These are phyloP conservation scores for Solanum microdontum DNA, from an alignment of 257 asterid species.

Conservation along the genomic window DNA sequence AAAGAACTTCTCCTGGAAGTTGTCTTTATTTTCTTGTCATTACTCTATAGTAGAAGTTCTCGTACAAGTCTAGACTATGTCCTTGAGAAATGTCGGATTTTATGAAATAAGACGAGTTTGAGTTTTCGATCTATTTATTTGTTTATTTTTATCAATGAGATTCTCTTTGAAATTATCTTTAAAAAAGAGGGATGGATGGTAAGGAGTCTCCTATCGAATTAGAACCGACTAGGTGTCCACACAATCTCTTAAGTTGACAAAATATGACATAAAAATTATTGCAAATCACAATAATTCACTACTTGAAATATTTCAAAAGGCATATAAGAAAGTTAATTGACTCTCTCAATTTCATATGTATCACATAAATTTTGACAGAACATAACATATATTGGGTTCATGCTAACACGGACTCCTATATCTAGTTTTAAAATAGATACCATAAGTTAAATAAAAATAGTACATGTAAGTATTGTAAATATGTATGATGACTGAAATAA, in stretches of 20 bases:
- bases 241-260: neutral
- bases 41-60: too few species aligned
- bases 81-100: too few species aligned
- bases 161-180: neutral
- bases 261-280: too few species aligned
- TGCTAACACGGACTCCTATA: neutral
- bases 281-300: neutral
- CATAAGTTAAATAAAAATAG: neutral
- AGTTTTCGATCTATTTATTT: too few species aligned
- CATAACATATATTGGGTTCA: neutral
- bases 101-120: too few species aligned
- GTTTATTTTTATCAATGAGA: neutral
- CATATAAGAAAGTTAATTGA: too few species aligned
- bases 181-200: neutral
- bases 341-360: neutral
- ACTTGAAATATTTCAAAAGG: neutral
- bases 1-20: too few species aligned
- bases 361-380: neutral
- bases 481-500: neutral
- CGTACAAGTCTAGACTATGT: too few species aligned
- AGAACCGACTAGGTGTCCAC: neutral
- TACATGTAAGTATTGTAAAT: neutral
- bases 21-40: too few species aligned
- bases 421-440: neutral
- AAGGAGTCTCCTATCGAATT: neutral